A percentile compares a stretch with the other conserved stretches of the same genome.
Conservation (phyloP, 257 asterid species). For the Plantago major region DNA sequence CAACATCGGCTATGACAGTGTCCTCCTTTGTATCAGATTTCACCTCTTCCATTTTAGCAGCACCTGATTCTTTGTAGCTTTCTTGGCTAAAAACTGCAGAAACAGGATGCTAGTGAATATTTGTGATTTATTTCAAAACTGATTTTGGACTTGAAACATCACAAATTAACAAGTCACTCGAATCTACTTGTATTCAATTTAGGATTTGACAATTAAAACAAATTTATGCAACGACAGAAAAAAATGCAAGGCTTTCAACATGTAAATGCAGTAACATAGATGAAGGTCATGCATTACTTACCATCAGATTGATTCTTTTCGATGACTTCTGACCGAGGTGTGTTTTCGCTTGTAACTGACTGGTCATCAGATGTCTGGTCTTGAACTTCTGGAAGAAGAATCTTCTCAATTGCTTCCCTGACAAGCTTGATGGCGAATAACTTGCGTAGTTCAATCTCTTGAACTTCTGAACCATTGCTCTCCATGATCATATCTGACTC, state of each 20-base stretch:
- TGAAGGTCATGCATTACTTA: slow-evolving; percentile 5
- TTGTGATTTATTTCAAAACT: background rate
- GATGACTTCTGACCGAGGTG: slow-evolving; percentile 37
- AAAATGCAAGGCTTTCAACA: background rate
- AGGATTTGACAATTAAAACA: background rate
- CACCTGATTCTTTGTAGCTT: slow-evolving; percentile 17
- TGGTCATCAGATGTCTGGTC: slow-evolving; percentile 72
- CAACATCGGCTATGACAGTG: slow-evolving; percentile 12
- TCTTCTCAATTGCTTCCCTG: slow-evolving; percentile 89
- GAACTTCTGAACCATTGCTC: slow-evolving; percentile 36
- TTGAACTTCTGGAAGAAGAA: slow-evolving; percentile 93
- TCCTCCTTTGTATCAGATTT: slow-evolving; percentile 20
- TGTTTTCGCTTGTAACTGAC: slow-evolving; percentile 48
- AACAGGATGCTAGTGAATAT: background rate
- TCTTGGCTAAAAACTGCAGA: slow-evolving; percentile 30
- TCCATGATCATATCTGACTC: slow-evolving; percentile 23
- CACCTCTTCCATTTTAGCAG: slow-evolving; percentile 13
- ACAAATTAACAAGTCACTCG: no score
- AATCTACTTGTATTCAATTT: no score
- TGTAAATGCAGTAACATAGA: background rate
- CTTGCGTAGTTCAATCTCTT: slow-evolving; percentile 64
- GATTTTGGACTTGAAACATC: background rate
- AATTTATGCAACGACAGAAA: background rate
- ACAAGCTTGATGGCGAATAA: slow-evolving; percentile 79
- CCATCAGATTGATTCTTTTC: slow-evolving; percentile 43